Percentiles rank a stretch among this genome's conserved stretches.
These are phyloP conservation scores for Coemansia sp. DNA, from an alignment of 192 early-diverging fungal genomes.

Conservation along the genomic window DNA sequence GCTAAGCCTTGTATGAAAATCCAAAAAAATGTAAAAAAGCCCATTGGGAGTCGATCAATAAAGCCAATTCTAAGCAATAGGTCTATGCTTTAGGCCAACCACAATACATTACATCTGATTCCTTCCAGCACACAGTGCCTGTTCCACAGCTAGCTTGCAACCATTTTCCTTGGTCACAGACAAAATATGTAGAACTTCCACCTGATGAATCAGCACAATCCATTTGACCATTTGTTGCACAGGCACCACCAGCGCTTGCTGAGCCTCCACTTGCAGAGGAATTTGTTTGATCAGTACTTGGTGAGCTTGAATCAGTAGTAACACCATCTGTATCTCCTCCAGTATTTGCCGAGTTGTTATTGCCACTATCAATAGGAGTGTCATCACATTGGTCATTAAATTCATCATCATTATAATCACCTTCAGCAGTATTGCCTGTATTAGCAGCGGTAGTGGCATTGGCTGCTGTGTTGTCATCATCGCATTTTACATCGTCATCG, in stretches of 20 bases:
- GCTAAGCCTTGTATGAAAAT: no score
- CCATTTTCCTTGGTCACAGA: conserved; percentile 7
- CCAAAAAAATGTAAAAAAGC: no score
- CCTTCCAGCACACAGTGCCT: conserved; percentile 1
- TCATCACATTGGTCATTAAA: no score
- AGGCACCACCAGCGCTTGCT: neutral
- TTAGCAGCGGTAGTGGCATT: neutral
- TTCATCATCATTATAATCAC: neutral
- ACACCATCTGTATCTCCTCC: no score
- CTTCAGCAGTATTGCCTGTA: neutral
- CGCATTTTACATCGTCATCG: neutral
- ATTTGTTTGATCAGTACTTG: no score
- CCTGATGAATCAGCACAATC: neutral
- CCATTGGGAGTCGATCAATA: no score
- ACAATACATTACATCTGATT: neutral
- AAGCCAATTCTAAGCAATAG: no score
- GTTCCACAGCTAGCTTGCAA: neutral
- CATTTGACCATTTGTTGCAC: conserved; percentile 4
- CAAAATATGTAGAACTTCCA: neutral
- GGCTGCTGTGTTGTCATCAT: neutral
- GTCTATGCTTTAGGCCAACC: no score
- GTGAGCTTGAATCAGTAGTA: no score
- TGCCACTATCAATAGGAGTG: no score
- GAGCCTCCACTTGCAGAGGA: no score
- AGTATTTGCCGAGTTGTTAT: no score